Base-by-base conservation (phyloP, 2,329 filamentous ascomycete genomes). In the Penicillium concentricum region DNA sequence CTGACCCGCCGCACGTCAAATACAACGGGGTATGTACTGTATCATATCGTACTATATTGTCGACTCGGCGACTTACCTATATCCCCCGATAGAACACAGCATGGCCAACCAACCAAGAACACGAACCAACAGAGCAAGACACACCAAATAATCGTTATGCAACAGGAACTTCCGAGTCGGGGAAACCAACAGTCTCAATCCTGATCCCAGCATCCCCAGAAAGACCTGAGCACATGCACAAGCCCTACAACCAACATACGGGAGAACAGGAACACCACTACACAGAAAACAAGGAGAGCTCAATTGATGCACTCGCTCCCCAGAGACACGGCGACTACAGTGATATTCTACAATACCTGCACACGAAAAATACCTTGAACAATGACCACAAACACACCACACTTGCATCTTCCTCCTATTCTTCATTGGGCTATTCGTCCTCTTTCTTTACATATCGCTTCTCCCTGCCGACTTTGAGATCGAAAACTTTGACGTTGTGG, bases 391-490 rank as follows among this genome's bases (percentile, higher is more conserved):
- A 55, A 18, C 34, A 51, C 16, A 24, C 22, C 4, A 13, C 42
- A 12, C 26, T 50, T 38, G 24, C 32, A 16, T 16, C 28, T n/a
- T 49, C 34, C 7, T 49, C 45, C 2, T 9, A 37, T 28, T 32
- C 41, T 5, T 42, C 51, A 3, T 56, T 59, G 4, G 34, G 24
- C 1, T 51, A 59, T 10, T 56, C 48, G 1, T 30, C 57, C 15
- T 57, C 61, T 9, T 56, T 61, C 26, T 52, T 61, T 15, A 51
- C 58, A 3, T 61, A 56, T 22, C 58, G 59, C 32, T 50, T 60
- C 15, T 58, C 61, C 0, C 51, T 61, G 9, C 56, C 60, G 8
- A 54, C 54, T 35, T 20, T 64, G n/a, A 57, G 56, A 41, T 52
- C 42, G 6, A 44, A 52, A 1, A 41, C 48, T 4, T 20, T 41